A percentile compares a stretch with the other conserved stretches of the same genome.
Conservation (phyloP, 1,284 basidiomycete genomes). For the Chalciporus piperatoides region DNA sequence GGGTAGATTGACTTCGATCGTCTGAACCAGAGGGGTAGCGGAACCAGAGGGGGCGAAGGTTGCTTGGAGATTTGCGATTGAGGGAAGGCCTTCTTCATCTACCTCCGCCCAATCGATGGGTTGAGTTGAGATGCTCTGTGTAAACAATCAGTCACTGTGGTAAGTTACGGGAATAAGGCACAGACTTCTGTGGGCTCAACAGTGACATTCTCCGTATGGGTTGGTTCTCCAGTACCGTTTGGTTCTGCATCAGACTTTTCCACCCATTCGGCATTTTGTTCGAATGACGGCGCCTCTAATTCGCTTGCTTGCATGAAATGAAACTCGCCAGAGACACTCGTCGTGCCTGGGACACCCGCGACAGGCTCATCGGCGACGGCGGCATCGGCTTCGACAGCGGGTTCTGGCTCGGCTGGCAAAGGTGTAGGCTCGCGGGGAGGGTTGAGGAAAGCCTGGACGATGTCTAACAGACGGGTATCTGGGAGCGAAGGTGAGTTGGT, state of each 20-base stretch:
- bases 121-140: constrained; percentile 22
- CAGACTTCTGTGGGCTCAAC: constrained; percentile 27
- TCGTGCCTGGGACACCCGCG: constrained; percentile 32
- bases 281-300: constrained; percentile 50
- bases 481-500: constrained; percentile 5
- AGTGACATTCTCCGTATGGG: constrained; percentile 29
- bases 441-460: constrained; percentile 49
- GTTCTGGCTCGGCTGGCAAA: constrained; percentile 31
- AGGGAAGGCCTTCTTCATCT: constrained; percentile 53
- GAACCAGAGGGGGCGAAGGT: constrained; percentile 49
- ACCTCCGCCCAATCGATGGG: constrained; percentile 56
- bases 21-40: constrained; percentile 47
- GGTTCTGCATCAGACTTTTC: constrained; percentile 38
- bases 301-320: constrained; percentile 78
- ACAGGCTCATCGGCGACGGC: constrained; percentile 24
- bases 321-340: constrained; percentile 51
- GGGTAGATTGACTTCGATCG: constrained; percentile 37
- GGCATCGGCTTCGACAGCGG: constrained; percentile 16
- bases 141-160: constrained; percentile 7
- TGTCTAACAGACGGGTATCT: constrained; percentile 60
- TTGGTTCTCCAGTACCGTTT: constrained; percentile 26
- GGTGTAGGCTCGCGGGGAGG: constrained; percentile 39
- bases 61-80: constrained; percentile 55
- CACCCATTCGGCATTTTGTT: constrained; percentile 50
- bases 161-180: neutral